Evolutionary conservation across 2,329 filamentous ascomycete genomes (phyloP), one percentile per base, ranked within the genome.

Genomic region (Coniosporium tulheliwenetii): DNA sequence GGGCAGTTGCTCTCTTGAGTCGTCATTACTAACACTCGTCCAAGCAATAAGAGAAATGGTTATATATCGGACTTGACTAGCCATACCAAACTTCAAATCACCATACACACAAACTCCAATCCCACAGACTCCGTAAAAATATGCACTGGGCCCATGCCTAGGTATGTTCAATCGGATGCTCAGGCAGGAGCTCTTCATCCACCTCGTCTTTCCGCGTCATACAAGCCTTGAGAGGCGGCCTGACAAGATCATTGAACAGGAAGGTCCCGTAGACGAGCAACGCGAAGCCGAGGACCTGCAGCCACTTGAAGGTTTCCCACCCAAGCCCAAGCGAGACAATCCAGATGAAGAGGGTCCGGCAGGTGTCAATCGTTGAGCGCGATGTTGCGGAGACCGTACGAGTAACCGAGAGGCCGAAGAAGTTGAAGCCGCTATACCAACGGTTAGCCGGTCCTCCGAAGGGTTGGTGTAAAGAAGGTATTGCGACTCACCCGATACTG

Each of bases 321-420:
- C 87, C 87, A 2, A 98, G 73, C 3, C 82, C 85, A 4, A 98
- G 74, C 13, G 85, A 93, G 10, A 94, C 84, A 26, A 98, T 73
- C 91, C 91, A 98, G 62, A 98, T 96, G 65, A 98, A 96, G 1
- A 98, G 74, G 0, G 91, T 98, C 34, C 89, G 79, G 69, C 87
- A 96, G 1, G 91, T 98, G 60, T 98, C 91, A 52, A 98, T 96
- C 30, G 89, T 96, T 30, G 85, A 93, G 45, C 91, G 78, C 1
- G 89, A 85, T 0, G 91, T 98, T 9, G 91, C 91, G 47, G 83
- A 93, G 49, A 98, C 85, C 46, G 65, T 79, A 44, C 85, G 77
- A 1, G 91, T 98, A 8, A 98, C 89, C 1, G 84, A 91, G 8
- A 98, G 74, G 7, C 91, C 91, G 61, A 98, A 98, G 69, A 93